Evolutionary conservation across 169 alveolate species (phyloP).

Genomic region (Plasmodium yoelii): DNA sequence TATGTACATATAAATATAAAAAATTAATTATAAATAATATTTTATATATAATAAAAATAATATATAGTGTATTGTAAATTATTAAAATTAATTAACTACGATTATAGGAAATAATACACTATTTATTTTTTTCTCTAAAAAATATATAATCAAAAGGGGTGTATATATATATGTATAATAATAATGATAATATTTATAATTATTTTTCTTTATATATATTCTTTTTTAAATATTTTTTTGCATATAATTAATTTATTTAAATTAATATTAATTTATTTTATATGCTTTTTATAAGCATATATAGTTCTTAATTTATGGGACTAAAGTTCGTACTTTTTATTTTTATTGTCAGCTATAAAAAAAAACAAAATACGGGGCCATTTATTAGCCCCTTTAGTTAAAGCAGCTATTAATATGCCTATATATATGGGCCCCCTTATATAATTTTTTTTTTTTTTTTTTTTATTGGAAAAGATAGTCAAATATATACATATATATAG

Average conservation of each 20-base stretch:
- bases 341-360: not conserved
- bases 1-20: too few species aligned
- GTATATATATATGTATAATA: too few species aligned
- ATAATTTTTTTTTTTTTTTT: too few species aligned
- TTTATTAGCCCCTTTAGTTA: conserved; percentile 30
- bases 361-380: conserved; percentile 57
- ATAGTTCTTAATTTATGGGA: conserved; percentile 29
- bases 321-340: conserved; percentile 55
- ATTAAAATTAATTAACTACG: too few species aligned
- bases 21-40: too few species aligned
- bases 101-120: not conserved
- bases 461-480: too few species aligned
- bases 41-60: too few species aligned
- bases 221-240: not conserved
- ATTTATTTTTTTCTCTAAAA: too few species aligned
- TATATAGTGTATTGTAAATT: too few species aligned
- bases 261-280: conserved; percentile 28
- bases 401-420: not conserved
- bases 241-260: conserved; percentile 4
- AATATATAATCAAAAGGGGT: too few species aligned
- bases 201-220: not conserved
- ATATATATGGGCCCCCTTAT: too few species aligned
- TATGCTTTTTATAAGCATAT: conserved; percentile 9
- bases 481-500: too few species aligned
- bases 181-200: not conserved